Conservation (phyloP, 192 early-diverging fungal species). For the Geranomyces variabilis region DNA sequence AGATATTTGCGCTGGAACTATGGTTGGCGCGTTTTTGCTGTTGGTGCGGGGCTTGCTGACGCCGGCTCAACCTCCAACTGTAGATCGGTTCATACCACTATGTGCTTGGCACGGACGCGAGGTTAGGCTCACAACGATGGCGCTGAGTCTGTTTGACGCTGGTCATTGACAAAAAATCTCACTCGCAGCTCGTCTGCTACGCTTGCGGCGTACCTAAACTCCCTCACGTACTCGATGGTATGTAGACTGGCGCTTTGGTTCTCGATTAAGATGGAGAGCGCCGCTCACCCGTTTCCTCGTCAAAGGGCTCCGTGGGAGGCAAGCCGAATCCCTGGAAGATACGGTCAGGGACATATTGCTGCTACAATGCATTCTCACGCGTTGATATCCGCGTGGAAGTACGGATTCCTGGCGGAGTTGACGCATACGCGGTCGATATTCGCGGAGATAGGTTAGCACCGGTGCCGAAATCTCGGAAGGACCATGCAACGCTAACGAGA, state of each 20-base stretch:
- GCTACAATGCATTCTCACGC: slow-evolving; percentile 96
- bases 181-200: slow-evolving; percentile 86
- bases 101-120: slow-evolving; percentile 61
- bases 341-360: slow-evolving; percentile 79
- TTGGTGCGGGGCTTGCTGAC: no score
- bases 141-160: neutral
- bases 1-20: no score
- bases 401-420: slow-evolving; percentile 97
- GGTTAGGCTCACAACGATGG: slow-evolving; percentile 18
- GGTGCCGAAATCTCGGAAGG: neutral
- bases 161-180: neutral
- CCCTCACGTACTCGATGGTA: slow-evolving; percentile 85
- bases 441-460: slow-evolving; percentile 78
- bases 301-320: slow-evolving; percentile 65
- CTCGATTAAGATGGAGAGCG: no score
- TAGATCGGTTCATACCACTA: slow-evolving; percentile 78
- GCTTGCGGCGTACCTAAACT: slow-evolving; percentile 97
- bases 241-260: neutral
- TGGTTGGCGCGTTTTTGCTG: no score
- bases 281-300: neutral
- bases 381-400: slow-evolving; percentile 98
- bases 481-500: slow-evolving; percentile 7
- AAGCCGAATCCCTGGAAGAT: slow-evolving; percentile 66
- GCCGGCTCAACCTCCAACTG: neutral
- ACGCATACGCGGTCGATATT: slow-evolving; percentile 85